Conservation (phyloP, 2,329 filamentous ascomycete genomes). For the Fusarium sterilihyphosum region DNA sequence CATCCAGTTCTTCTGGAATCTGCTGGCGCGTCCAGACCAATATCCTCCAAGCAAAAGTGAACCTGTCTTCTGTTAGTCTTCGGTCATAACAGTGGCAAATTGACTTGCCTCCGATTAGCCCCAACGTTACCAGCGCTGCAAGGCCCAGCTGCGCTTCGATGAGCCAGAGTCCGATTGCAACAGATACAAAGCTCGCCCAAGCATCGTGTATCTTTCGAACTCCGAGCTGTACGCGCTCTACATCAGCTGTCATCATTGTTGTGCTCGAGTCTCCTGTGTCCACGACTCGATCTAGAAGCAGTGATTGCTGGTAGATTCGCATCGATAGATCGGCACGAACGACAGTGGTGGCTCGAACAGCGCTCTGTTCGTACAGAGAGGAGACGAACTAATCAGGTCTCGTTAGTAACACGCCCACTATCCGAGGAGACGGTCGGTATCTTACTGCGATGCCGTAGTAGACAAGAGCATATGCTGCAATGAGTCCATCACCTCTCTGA, state of each 20-base stretch:
- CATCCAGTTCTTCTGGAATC: background rate
- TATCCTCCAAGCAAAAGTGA: rapidly evolving
- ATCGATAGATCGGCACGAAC: background rate
- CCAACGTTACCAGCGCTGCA: background rate
- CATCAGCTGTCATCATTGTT: background rate
- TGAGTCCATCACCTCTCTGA: background rate
- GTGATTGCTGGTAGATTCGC: background rate
- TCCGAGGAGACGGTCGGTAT: rapidly evolving
- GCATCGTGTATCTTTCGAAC: background rate
- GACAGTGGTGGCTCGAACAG: background rate
- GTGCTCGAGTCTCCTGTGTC: background rate
- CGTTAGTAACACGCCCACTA: rapidly evolving
- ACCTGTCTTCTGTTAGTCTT: background rate
- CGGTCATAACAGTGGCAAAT: rapidly evolving
- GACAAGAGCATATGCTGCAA: background rate
- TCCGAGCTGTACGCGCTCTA: background rate
- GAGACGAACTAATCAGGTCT: rapidly evolving
- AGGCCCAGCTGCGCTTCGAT: background rate
- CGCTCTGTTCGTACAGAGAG: background rate
- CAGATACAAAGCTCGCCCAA: background rate
- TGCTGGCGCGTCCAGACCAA: background rate
- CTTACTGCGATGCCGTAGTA: background rate
- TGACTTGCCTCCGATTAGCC: background rate
- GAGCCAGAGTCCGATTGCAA: background rate
- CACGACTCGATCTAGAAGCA: background rate